These are phyloP conservation scores for Paragyromitra xinjiangensis DNA, from an alignment of 495 filamentous ascomycete genomes.

Conservation along the genomic window DNA sequence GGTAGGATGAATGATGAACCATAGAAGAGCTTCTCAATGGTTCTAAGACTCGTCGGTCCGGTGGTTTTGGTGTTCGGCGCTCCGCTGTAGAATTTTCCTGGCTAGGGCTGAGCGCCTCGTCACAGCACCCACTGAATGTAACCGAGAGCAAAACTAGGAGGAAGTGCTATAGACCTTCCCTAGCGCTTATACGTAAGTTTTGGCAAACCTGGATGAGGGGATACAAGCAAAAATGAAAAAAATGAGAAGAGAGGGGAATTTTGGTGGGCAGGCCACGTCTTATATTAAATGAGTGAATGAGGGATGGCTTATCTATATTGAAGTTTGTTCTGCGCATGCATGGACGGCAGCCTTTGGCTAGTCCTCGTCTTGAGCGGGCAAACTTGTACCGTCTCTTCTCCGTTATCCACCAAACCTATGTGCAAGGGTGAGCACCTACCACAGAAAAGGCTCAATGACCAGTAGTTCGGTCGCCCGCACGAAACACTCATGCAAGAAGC, in stretches of 20 bases:
- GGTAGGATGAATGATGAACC: background rate
- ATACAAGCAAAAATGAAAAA: background rate
- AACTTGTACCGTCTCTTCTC: slow-evolving; percentile 17
- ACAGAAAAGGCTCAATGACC: slow-evolving; percentile 16
- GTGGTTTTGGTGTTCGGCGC: slow-evolving; percentile 5
- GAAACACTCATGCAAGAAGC: slow-evolving; percentile 6
- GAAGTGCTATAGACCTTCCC: background rate
- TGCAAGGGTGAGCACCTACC: slow-evolving; percentile 8
- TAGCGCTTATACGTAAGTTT: slow-evolving; percentile 4
- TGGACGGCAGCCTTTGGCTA: slow-evolving; percentile 21
- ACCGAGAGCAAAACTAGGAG: slow-evolving; percentile 1
- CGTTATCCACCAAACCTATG: background rate
- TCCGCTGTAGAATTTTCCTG: background rate
- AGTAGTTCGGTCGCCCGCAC: slow-evolving; percentile 6
- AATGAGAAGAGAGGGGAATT: background rate
- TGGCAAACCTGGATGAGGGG: background rate
- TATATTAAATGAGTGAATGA: slow-evolving; percentile 33
- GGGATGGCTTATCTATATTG: slow-evolving; percentile 25
- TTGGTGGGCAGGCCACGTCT: slow-evolving; percentile 11
- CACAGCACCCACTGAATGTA: slow-evolving; percentile 14
- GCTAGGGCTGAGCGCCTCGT: background rate
- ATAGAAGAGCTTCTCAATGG: background rate
- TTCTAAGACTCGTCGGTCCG: background rate
- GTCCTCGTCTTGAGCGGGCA: slow-evolving; percentile 17
- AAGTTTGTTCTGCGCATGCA: slow-evolving; percentile 27